Evolutionary conservation across 495 filamentous ascomycete species (phyloP).

Genomic region (Viridothelium virens): DNA sequence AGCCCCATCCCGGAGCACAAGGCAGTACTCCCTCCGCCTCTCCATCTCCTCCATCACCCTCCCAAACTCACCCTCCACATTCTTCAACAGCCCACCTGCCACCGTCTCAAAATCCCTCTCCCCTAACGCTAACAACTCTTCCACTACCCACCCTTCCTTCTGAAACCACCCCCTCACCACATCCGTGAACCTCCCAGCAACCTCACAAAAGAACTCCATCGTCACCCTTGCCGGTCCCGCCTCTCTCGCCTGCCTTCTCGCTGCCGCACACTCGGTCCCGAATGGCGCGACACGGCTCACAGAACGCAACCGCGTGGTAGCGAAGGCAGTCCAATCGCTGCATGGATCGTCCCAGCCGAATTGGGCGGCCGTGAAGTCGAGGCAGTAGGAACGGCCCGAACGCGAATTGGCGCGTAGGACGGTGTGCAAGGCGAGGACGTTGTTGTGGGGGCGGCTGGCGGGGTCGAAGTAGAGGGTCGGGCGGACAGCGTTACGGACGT

Average conservation of each 20-base stretch:
- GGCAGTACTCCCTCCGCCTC: neutral
- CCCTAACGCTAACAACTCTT: neutral
- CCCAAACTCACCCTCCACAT: neutral
- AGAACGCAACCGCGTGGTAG: neutral
- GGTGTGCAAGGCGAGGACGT: neutral
- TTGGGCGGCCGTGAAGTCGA: constrained; percentile 1
- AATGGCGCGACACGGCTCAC: neutral
- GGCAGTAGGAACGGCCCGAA: neutral
- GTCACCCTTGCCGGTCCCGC: neutral
- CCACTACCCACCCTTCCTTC: neutral
- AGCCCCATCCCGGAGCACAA: neutral
- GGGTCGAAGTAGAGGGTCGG: constrained; percentile 22
- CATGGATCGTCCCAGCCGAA: neutral
- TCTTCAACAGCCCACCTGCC: neutral
- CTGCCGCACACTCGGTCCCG: neutral
- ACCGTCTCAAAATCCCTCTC: neutral
- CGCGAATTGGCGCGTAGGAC: neutral
- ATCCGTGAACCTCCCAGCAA: neutral
- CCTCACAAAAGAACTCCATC: neutral
- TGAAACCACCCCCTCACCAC: neutral
- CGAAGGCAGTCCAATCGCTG: neutral
- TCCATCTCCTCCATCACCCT: neutral
- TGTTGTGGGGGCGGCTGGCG: constrained; percentile 13
- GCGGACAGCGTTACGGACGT: constrained; percentile 6
- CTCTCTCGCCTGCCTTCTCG: neutral